These are phyloP conservation scores for Neoscytalidium dimidiatum DNA, from an alignment of 2,329 filamentous ascomycete genomes.

Conservation along the genomic window DNA sequence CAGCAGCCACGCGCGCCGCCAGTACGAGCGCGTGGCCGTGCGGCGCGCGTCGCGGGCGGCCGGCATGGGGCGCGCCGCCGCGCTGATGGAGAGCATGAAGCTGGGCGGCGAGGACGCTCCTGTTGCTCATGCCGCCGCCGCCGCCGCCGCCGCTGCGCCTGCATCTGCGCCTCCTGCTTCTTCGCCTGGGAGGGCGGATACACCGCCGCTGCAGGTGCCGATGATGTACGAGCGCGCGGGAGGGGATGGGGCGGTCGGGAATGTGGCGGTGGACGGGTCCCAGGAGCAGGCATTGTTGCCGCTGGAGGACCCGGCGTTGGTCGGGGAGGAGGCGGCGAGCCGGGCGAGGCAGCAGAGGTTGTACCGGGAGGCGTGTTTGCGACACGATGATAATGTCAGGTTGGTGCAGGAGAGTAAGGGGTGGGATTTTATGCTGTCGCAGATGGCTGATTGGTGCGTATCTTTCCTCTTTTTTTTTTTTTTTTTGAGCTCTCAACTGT, in stretches of 20 bases:
- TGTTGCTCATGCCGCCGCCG: too few relatives aligned
- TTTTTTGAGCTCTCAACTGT: too few relatives aligned
- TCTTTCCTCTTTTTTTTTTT: too few relatives aligned
- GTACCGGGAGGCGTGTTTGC: constrained; percentile 49
- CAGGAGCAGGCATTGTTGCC: constrained; percentile 44
- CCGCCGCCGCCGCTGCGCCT: too few relatives aligned
- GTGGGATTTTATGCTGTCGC: constrained; percentile 45
- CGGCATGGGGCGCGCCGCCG: background rate
- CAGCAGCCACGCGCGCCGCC: constrained; percentile 55
- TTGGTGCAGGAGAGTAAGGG: constrained; percentile 33
- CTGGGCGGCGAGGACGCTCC: background rate
- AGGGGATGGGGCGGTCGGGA: background rate
- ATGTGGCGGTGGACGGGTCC: background rate
- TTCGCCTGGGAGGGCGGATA: background rate
- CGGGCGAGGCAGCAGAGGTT: constrained; percentile 58
- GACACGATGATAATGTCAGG: constrained; percentile 30
- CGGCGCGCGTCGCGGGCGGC: constrained; percentile 44
- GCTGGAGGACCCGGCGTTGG: constrained; percentile 67
- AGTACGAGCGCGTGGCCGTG: constrained; percentile 65
- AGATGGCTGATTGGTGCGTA: constrained; percentile 44
- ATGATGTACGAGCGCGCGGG: background rate
- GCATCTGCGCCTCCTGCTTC: too few relatives aligned
- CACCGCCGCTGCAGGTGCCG: background rate
- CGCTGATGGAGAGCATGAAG: constrained; percentile 5
- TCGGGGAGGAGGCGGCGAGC: constrained; percentile 65